Conservation (phyloP, 179 eudicot genomes). For the Carnegiea gigantea region DNA sequence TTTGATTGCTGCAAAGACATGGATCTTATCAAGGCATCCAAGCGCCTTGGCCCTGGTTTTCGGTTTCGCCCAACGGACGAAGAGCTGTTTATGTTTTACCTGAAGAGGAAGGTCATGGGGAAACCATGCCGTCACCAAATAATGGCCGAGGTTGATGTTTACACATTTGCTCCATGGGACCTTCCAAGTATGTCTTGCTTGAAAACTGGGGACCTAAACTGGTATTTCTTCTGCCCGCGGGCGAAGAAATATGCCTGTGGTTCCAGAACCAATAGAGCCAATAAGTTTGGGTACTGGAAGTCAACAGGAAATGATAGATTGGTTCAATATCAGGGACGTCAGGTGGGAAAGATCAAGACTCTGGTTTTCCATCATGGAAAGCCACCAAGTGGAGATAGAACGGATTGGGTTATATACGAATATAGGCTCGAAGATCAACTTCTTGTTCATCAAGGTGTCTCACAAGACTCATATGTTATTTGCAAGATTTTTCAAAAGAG, state of each 20-base stretch:
- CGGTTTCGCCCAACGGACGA: constrained; percentile 82
- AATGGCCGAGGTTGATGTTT: constrained; percentile 65
- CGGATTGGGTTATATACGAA: constrained; percentile 86
- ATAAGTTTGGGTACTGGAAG: constrained; percentile 75
- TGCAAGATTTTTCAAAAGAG: constrained; percentile 69
- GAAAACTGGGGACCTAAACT: constrained; percentile 54
- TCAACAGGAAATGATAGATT: constrained; percentile 66
- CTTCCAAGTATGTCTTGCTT: constrained; percentile 54
- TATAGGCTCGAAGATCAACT: constrained; percentile 46
- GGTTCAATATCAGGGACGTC: constrained; percentile 29
- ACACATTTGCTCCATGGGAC: constrained; percentile 63
- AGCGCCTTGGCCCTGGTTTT: constrained; percentile 51
- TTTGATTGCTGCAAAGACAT: background rate
- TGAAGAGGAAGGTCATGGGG: constrained; percentile 68
- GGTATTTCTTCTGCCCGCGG: constrained; percentile 77
- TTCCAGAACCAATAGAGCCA: constrained; percentile 53
- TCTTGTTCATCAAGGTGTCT: constrained; percentile 41
- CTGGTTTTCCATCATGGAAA: constrained; percentile 66
- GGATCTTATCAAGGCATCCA: constrained; percentile 31
- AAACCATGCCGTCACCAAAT: constrained; percentile 34
- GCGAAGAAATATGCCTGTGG: constrained; percentile 59
- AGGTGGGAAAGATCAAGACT: constrained; percentile 68
- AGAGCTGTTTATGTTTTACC: constrained; percentile 64
- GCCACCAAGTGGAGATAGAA: constrained; percentile 67
- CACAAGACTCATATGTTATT: constrained; percentile 58